A percentile compares a stretch with the other conserved stretches of the same genome.
These are phyloP conservation scores for Nitzschia sp. DNA, from an alignment of 108 stramenopile species.

Conservation along the genomic window DNA sequence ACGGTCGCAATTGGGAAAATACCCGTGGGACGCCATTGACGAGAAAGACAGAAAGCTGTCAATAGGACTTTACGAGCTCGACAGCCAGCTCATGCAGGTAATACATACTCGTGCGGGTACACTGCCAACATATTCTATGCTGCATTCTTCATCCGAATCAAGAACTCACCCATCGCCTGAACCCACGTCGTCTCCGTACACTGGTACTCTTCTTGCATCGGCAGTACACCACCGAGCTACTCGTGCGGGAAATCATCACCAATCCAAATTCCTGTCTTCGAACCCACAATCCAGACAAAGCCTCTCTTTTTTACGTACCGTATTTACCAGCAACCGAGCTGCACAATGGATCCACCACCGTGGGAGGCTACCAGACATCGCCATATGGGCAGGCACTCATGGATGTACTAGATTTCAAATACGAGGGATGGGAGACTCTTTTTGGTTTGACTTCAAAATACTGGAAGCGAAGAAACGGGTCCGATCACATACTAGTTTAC, in stretches of 20 bases:
- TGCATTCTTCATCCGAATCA: no score
- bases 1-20: background rate
- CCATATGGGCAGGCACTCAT: constrained; percentile 31
- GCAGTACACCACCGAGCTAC: constrained; percentile 36
- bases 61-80: constrained; percentile 29
- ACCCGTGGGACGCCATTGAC: constrained; percentile 32
- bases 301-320: constrained; percentile 44
- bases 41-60: background rate
- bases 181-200: no score
- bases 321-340: constrained; percentile 37
- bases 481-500: constrained; percentile 40
- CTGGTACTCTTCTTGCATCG: no score
- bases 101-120: background rate
- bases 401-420: constrained; percentile 10
- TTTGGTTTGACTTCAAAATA: constrained; percentile 47
- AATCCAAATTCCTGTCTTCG: constrained; percentile 40
- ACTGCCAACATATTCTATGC: background rate
- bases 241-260: constrained; percentile 38
- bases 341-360: constrained; percentile 20
- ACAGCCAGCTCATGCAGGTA: constrained; percentile 11
- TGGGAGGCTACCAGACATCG: constrained; percentile 6
- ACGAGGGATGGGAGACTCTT: constrained; percentile 24
- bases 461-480: constrained; percentile 39
- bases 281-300: constrained; percentile 41
- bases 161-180: no score